Percentiles rank a stretch among this genome's conserved stretches.
Conservation (phyloP, 139 green algal genomes). For the Chlamydomonas eustigma region DNA sequence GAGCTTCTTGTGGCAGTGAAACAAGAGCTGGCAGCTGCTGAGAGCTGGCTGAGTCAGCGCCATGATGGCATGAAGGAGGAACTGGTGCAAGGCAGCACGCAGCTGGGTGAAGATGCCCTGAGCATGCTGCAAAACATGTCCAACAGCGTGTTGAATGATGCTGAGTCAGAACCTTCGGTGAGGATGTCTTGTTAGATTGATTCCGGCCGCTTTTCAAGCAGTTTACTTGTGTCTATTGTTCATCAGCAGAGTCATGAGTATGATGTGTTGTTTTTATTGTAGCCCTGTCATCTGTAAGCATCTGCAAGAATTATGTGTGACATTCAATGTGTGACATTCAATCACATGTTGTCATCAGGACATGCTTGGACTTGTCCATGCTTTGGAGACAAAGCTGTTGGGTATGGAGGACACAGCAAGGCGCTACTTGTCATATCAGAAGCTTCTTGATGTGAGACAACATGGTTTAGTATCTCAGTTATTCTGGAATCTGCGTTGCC, state of each 20-base stretch:
- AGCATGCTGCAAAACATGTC: neutral
- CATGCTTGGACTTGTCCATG: slow-evolving; percentile 19
- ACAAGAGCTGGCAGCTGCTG: neutral
- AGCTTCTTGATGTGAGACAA: slow-evolving; percentile 7
- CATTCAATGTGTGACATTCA: no score
- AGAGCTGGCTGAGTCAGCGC: neutral
- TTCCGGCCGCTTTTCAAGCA: no score
- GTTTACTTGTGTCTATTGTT: no score
- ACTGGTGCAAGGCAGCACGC: neutral
- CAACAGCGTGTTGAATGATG: neutral
- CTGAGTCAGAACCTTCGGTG: neutral
- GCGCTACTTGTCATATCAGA: slow-evolving; percentile 23
- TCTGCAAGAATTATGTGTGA: no score
- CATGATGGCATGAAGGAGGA: slow-evolving; percentile 4
- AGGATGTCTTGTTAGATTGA: no score
- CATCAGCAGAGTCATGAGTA: no score
- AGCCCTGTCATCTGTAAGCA: no score
- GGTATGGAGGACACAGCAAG: slow-evolving; percentile 22
- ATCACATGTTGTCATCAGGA: no score
- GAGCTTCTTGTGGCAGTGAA: neutral
- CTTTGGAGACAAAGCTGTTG: slow-evolving; percentile 21
- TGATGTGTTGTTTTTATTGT: no score
- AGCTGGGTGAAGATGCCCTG: slow-evolving; percentile 2
- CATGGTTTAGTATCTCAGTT: no score
- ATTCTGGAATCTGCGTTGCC: no score